A percentile compares a stretch with the other conserved stretches of the same genome.
Evolutionary conservation across 2,329 filamentous ascomycete genomes (phyloP).

Genomic region (Hypoxylon sp.): DNA sequence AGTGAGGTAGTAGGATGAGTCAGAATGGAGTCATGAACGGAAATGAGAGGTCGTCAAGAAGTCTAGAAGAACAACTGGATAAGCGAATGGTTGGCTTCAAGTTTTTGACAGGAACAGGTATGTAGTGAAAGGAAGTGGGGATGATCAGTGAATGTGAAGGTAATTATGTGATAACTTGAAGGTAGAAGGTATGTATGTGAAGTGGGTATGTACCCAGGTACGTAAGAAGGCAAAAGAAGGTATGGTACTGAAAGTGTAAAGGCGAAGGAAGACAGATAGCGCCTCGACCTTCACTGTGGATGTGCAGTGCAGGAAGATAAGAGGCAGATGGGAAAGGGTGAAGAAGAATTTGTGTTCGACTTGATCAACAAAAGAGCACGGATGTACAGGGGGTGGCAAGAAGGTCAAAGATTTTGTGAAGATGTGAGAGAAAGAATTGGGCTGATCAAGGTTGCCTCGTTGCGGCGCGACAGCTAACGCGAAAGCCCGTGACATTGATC

Average conservation of each 20-base stretch:
- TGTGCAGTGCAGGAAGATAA: background rate
- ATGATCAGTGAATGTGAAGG: background rate
- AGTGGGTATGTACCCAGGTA: too few relatives aligned
- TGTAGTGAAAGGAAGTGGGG: background rate
- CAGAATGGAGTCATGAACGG: background rate
- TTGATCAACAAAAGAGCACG: conserved; percentile 5
- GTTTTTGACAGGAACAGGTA: background rate
- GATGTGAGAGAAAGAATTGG: conserved; percentile 5
- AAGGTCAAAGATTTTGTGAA: conserved; percentile 10
- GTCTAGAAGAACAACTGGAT: background rate
- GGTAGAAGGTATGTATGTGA: background rate
- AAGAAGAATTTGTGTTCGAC: background rate
- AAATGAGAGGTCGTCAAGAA: background rate
- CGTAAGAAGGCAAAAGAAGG: background rate
- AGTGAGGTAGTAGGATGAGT: background rate
- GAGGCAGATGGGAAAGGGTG: background rate
- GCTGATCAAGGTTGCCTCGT: background rate
- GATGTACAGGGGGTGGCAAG: conserved; percentile 4
- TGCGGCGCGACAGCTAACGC: conserved; percentile 35
- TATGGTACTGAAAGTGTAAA: background rate
- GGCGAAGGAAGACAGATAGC: background rate
- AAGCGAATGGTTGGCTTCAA: background rate
- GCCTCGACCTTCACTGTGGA: background rate
- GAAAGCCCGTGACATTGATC: conserved; percentile 38
- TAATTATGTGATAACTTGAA: too few relatives aligned